Conservation (phyloP, 1,139 yeast genomes). For the Williopsis jadinii region DNA sequence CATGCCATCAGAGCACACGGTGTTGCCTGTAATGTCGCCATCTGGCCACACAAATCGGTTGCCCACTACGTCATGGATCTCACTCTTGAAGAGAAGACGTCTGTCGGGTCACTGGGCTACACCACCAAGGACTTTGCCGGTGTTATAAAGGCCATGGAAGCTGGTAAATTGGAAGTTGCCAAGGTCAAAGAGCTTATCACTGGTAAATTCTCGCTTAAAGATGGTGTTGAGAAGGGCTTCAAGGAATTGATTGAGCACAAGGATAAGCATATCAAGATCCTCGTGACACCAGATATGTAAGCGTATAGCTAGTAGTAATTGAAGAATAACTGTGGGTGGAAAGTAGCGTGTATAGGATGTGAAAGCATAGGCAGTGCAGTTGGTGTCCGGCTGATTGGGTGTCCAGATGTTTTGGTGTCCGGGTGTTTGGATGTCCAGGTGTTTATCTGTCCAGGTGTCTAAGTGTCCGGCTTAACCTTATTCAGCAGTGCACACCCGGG, state of each 20-base stretch:
- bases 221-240: conserved; percentile 40
- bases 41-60: conserved; percentile 45
- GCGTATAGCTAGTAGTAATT: background rate
- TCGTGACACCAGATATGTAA: conserved; percentile 32
- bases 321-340: too few species aligned
- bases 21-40: conserved; percentile 56
- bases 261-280: conserved; percentile 42
- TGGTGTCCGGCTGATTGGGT: too few species aligned
- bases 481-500: too few species aligned
- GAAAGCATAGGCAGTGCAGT: too few species aligned
- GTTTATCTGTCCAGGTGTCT: too few species aligned
- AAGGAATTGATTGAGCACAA: conserved; percentile 38
- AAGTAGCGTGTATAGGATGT: too few species aligned
- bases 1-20: conserved; percentile 52
- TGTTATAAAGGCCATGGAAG: conserved; percentile 39
- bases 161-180: conserved; percentile 32
- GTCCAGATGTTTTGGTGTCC: too few species aligned
- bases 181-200: conserved; percentile 39
- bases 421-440: too few species aligned
- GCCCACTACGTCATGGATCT: conserved; percentile 44
- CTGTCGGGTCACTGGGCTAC: conserved; percentile 48
- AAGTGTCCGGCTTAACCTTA: too few species aligned
- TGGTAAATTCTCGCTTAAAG: conserved; percentile 33
- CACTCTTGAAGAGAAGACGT: conserved; percentile 37
- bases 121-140: conserved; percentile 41